Percentiles rank a stretch among this genome's conserved stretches.
Evolutionary conservation across 106 monocot species (phyloP).

Genomic region (Vanilla planifolia): DNA sequence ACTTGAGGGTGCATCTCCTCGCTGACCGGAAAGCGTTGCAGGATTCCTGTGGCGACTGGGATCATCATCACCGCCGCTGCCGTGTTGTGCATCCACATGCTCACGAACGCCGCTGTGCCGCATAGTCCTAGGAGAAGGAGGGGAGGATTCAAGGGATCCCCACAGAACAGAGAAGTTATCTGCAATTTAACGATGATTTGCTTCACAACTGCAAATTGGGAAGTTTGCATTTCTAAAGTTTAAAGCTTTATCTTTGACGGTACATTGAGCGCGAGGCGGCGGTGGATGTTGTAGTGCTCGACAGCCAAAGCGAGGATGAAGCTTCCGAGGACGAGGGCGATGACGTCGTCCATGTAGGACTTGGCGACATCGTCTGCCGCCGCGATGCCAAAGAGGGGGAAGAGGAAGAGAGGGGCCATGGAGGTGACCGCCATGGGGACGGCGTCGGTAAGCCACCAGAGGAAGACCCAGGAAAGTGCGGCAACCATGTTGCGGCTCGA

Average conservation of each 20-base stretch:
- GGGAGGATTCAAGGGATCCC: slow-evolving; percentile 51
- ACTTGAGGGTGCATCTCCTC: slow-evolving; percentile 28
- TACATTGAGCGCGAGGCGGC: slow-evolving; percentile 78
- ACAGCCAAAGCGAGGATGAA: slow-evolving; percentile 94
- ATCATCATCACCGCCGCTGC: slow-evolving; percentile 87
- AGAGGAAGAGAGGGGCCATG: slow-evolving; percentile 88
- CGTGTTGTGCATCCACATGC: slow-evolving; percentile 99
- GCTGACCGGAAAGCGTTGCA: slow-evolving; percentile 39
- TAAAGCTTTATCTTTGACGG: too few relatives aligned
- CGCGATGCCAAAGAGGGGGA: slow-evolving; percentile 68
- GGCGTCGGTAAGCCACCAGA: slow-evolving; percentile 90
- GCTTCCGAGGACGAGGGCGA: slow-evolving; percentile 89
- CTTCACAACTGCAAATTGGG: too few relatives aligned
- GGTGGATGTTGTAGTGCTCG: slow-evolving; percentile 92
- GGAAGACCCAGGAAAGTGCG: slow-evolving; percentile 72
- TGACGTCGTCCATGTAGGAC: slow-evolving; percentile 93
- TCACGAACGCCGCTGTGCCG: slow-evolving; percentile 67
- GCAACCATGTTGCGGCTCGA: slow-evolving; percentile 72
- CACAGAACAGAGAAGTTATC: slow-evolving; percentile 74
- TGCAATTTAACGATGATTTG: slow-evolving; percentile 8
- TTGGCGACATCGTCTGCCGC: slow-evolving; percentile 58
- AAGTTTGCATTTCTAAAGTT: too few relatives aligned
- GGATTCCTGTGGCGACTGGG: slow-evolving; percentile 80
- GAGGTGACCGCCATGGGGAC: slow-evolving; percentile 87
- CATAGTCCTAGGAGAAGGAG: slow-evolving; percentile 81